Conservation (phyloP, 2,329 filamentous ascomycete genomes). For the Verticillium longisporum region DNA sequence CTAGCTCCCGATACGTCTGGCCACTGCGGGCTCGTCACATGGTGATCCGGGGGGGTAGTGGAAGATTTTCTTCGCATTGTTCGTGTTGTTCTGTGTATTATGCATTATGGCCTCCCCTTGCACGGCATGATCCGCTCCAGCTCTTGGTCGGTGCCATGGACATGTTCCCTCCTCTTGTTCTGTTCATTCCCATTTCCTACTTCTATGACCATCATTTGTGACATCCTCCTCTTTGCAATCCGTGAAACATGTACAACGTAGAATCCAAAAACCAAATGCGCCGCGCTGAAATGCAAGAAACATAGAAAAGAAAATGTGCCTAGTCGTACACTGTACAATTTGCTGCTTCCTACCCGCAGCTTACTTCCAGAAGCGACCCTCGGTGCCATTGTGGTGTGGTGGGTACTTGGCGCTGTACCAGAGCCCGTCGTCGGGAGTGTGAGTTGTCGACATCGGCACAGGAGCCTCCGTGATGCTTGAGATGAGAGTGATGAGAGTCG, state of each 20-base stretch:
- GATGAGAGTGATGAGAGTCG: conserved; percentile 12
- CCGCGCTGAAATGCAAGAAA: conserved; percentile 1
- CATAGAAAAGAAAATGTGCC: too few species aligned
- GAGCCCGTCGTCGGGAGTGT: conserved; percentile 31
- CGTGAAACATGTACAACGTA: background rate
- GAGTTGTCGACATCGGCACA: conserved; percentile 14
- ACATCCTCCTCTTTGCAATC: background rate
- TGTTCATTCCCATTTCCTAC: background rate
- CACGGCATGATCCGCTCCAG: conserved; percentile 25
- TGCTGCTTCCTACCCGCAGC: background rate
- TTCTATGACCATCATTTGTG: background rate
- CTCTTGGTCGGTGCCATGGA: conserved; percentile 28
- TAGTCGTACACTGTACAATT: background rate
- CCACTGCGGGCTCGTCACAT: background rate
- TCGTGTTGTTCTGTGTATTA: conserved; percentile 7
- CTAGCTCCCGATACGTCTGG: too few species aligned
- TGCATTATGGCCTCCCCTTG: conserved; percentile 5
- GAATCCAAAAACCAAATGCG: background rate
- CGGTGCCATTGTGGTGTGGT: conserved; percentile 35
- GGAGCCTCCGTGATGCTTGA: conserved; percentile 8
- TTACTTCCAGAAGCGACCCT: conserved; percentile 5
- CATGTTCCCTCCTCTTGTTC: conserved; percentile 3
- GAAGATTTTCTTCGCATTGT: background rate
- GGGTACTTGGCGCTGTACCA: conserved; percentile 39
- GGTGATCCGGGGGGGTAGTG: background rate